Conservation (phyloP, 1,139 yeast genomes). For the Candida glucosophila region DNA sequence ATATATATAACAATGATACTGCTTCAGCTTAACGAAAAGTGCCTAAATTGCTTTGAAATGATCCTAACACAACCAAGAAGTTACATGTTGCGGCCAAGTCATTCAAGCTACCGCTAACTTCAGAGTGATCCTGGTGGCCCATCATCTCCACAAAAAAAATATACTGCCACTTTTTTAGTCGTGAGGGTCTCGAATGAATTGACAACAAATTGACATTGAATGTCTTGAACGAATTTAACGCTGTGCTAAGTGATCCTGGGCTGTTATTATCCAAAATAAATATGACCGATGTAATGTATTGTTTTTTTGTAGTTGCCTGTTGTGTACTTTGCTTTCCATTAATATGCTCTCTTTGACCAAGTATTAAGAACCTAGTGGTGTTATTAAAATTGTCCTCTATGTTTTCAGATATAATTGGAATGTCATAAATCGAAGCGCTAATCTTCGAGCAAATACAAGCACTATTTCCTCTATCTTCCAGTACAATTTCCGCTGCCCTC, state of each 20-base stretch:
- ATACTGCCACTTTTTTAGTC: conserved; percentile 67
- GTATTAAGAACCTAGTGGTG: conserved; percentile 75
- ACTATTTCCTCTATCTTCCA: conserved; percentile 26
- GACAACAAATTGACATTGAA: conserved; percentile 59
- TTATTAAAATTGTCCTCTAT: conserved; percentile 69
- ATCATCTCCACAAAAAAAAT: conserved; percentile 69
- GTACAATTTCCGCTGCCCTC: conserved; percentile 66
- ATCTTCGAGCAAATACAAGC: conserved; percentile 44
- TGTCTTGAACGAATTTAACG: conserved; percentile 49
- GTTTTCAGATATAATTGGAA: conserved; percentile 46
- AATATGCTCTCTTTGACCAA: conserved; percentile 28
- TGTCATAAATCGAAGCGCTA: conserved; percentile 56
- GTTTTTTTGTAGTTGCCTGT: conserved; percentile 3
- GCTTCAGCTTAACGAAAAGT: too few species aligned
- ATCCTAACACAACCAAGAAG: conserved; percentile 30
- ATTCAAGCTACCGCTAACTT: conserved; percentile 12
- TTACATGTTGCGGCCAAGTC: conserved; percentile 16
- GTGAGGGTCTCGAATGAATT: conserved; percentile 68
- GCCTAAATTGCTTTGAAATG: conserved; percentile 24
- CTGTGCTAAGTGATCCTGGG: conserved; percentile 71
- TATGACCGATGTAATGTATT: conserved; percentile 44
- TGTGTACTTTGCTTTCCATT: conserved; percentile 5
- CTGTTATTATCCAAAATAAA: conserved; percentile 60
- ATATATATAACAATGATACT: not conserved
- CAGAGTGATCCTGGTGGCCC: conserved; percentile 14